These are phyloP conservation scores for Coemansia sp. DNA, from an alignment of 192 early-diverging fungal genomes.

Conservation along the genomic window DNA sequence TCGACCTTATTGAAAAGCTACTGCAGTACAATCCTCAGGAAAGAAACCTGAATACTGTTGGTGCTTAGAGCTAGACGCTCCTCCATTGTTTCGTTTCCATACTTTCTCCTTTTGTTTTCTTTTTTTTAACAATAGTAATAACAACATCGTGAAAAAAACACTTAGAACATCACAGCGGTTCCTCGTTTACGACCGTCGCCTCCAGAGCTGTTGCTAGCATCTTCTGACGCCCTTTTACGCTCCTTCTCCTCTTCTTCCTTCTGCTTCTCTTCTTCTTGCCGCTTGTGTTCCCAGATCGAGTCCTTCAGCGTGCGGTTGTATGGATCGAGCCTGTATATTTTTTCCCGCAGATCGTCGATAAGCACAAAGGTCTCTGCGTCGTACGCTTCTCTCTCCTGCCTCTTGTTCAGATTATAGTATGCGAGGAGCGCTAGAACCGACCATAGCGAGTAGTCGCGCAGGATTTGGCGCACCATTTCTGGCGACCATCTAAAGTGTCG, in stretches of 20 bases:
- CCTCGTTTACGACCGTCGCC: background rate
- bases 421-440: conserved; percentile 33
- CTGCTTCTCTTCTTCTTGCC: background rate
- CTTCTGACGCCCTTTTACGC: background rate
- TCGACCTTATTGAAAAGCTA: conserved; percentile 98
- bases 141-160: background rate
- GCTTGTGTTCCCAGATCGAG: conserved; percentile 10
- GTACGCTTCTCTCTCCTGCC: conserved; percentile 31
- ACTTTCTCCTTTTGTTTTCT: conserved; percentile 1
- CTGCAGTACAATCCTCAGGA: conserved; percentile 78
- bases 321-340: conserved; percentile 27
- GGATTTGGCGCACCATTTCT: conserved; percentile 8
- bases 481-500: conserved; percentile 42
- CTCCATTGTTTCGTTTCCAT: background rate
- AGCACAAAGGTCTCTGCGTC: conserved; percentile 36
- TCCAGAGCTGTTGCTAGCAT: background rate
- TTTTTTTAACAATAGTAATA: conserved; percentile 4
- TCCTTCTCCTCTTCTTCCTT: background rate
- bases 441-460: conserved; percentile 46
- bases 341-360: conserved; percentile 34
- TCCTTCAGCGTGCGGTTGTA: conserved; percentile 18
- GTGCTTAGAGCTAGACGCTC: background rate
- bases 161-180: conserved; percentile 1
- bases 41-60: conserved; percentile 4
- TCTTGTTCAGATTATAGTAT: conserved; percentile 36